Evolutionary conservation across 164 flowering plant species (phyloP).

Genomic region (Dillenia suffruticosa): DNA sequence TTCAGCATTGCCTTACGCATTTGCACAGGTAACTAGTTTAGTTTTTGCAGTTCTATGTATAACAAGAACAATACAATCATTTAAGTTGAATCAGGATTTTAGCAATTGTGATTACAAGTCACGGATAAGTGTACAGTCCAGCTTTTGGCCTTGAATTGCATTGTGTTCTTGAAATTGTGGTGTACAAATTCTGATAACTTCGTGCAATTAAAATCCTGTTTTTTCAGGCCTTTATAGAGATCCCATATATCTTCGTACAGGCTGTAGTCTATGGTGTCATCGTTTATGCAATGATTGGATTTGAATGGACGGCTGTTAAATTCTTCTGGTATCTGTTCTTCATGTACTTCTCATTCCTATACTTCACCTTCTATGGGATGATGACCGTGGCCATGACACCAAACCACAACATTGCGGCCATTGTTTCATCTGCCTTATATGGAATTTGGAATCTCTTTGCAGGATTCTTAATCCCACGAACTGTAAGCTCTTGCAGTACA

Average conservation of each 20-base stretch:
- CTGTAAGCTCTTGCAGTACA: conserved; percentile 15
- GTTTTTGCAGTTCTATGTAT: background rate
- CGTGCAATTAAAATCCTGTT: background rate
- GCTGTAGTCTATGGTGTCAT: conserved; percentile 27
- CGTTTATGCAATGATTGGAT: conserved; percentile 37
- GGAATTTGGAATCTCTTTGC: conserved; percentile 39
- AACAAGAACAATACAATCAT: background rate
- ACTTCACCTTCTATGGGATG: conserved; percentile 48
- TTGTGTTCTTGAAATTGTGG: no score
- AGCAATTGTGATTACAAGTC: background rate
- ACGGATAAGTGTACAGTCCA: background rate
- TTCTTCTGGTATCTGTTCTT: conserved; percentile 38
- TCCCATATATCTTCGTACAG: conserved; percentile 28
- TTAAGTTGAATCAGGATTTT: background rate
- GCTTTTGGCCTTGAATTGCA: no score
- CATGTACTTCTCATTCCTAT: conserved; percentile 35
- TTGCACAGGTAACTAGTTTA: conserved; percentile 21
- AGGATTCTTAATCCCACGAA: conserved; percentile 32
- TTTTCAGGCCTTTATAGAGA: conserved; percentile 34
- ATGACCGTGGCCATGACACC: conserved; percentile 41
- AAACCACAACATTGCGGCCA: conserved; percentile 29
- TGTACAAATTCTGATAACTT: background rate
- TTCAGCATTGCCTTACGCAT: conserved; percentile 31
- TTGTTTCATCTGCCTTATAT: conserved; percentile 25
- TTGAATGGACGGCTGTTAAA: conserved; percentile 32